phyloP scores from a whole-genome alignment of 2,329 filamentous ascomycete genomes.

The Diaporthe amygdali region DNA sequence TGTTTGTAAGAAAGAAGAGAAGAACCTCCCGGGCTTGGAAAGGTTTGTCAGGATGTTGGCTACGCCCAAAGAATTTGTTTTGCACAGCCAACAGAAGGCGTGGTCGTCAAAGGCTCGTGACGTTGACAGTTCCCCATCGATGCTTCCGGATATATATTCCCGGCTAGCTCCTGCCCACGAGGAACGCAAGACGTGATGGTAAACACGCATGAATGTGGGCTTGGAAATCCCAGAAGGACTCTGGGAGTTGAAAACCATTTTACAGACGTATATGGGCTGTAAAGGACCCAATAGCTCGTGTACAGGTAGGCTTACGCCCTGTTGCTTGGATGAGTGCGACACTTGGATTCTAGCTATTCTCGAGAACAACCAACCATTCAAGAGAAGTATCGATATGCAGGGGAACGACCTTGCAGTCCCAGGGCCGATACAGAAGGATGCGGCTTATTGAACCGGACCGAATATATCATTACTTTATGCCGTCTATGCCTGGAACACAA shows the following conservation, averaged over 20 bases:
- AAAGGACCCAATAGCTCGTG: too few relatives aligned
- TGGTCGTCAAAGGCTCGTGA: neutral
- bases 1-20: neutral
- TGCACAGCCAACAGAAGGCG: neutral
- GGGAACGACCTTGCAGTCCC: too few relatives aligned
- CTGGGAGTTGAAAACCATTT: too few relatives aligned
- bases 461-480: neutral
- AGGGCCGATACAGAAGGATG: neutral
- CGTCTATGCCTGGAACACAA: constrained; percentile 67
- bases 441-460: too few relatives aligned
- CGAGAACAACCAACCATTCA: too few relatives aligned
- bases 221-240: neutral
- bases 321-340: neutral
- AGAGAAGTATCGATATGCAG: too few relatives aligned
- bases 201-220: neutral
- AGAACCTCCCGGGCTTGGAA: neutral
- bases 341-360: neutral
- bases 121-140: neutral
- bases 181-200: neutral
- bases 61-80: neutral
- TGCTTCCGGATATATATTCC: neutral
- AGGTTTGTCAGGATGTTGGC: neutral
- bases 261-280: too few relatives aligned
- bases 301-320: too few relatives aligned
- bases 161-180: neutral